Conservation (phyloP, 805 yeast genomes). For the Naumovozyma castellii region DNA sequence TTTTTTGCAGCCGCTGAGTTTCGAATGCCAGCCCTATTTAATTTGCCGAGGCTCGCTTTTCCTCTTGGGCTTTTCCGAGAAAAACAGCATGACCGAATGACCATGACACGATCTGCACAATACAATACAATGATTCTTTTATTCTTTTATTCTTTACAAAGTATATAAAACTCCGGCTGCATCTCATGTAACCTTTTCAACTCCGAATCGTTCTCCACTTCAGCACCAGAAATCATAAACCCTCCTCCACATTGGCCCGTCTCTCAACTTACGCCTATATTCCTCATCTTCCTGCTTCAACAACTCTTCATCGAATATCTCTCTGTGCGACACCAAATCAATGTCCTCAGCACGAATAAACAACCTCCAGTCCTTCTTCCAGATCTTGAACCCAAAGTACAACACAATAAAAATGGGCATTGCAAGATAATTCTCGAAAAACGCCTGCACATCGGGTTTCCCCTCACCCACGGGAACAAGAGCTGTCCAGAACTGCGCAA, state of each 20-base stretch:
- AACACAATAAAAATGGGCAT: conserved; percentile 36
- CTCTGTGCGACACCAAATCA: conserved; percentile 26
- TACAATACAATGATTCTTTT: no score
- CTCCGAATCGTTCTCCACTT: neutral
- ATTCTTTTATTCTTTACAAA: no score
- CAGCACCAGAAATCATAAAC: conserved; percentile 29
- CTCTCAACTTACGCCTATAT: conserved; percentile 19
- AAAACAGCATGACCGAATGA: neutral
- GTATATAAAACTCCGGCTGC: no score
- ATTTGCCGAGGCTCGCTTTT: no score
- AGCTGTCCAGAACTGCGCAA: conserved; percentile 61
- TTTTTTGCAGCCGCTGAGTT: neutral
- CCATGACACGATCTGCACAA: no score
- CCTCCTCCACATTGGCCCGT: conserved; percentile 23
- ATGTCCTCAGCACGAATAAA: conserved; percentile 26
- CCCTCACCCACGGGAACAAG: conserved; percentile 41
- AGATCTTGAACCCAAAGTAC: conserved; percentile 38
- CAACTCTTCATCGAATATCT: conserved; percentile 27
- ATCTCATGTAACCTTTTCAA: neutral
- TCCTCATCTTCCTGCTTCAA: conserved; percentile 29
- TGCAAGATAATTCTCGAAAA: conserved; percentile 40
- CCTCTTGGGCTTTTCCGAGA: neutral
- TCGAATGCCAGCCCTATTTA: neutral
- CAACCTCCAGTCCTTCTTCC: conserved; percentile 37
- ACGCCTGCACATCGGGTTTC: conserved; percentile 32